A percentile compares a stretch with the other conserved stretches of the same genome.
These are phyloP conservation scores for Phaeosphaeriaceae sp. DNA, from an alignment of 2,329 filamentous ascomycete species.

Conservation along the genomic window DNA sequence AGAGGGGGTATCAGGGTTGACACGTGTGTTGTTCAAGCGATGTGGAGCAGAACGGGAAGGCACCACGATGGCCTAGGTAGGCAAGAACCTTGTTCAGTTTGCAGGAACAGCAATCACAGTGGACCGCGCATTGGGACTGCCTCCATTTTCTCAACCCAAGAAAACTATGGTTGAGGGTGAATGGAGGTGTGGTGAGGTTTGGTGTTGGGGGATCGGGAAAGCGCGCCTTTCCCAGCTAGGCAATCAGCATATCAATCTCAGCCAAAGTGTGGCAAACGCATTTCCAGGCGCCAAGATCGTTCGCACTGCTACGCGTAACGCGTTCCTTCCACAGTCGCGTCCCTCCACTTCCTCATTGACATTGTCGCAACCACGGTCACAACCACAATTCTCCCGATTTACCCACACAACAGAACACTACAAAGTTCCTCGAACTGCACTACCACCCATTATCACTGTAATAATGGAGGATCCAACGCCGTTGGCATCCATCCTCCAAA, in stretches of 20 bases:
- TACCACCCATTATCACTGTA: not conserved
- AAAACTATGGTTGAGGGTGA: too few species aligned
- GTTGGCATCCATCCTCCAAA: slow-evolving; percentile 28
- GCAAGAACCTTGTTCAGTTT: too few species aligned
- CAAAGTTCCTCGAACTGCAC: slow-evolving; percentile 7
- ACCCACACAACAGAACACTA: not conserved
- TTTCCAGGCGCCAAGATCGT: slow-evolving; percentile 20
- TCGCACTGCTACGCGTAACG: slow-evolving; percentile 30
- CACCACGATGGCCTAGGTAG: not conserved
- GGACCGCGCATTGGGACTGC: too few species aligned
- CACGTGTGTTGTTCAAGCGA: not conserved
- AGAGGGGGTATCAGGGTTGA: not conserved
- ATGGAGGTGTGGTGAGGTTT: not conserved
- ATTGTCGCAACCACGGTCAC: slow-evolving; percentile 10
- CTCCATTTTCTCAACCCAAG: too few species aligned
- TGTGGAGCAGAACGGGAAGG: slow-evolving; percentile 1
- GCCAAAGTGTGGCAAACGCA: slow-evolving; percentile 16
- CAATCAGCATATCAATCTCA: slow-evolving; percentile 19
- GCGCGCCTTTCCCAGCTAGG: slow-evolving; percentile 22
- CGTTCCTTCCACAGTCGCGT: slow-evolving; percentile 38
- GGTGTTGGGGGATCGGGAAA: not conserved
- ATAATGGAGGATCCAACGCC: slow-evolving; percentile 39
- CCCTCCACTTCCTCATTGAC: slow-evolving; percentile 10
- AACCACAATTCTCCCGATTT: slow-evolving; percentile 1
- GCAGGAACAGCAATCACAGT: too few species aligned